Base-by-base conservation (phyloP, 495 filamentous ascomycete species). In the Talaromyces trachyspermus region DNA sequence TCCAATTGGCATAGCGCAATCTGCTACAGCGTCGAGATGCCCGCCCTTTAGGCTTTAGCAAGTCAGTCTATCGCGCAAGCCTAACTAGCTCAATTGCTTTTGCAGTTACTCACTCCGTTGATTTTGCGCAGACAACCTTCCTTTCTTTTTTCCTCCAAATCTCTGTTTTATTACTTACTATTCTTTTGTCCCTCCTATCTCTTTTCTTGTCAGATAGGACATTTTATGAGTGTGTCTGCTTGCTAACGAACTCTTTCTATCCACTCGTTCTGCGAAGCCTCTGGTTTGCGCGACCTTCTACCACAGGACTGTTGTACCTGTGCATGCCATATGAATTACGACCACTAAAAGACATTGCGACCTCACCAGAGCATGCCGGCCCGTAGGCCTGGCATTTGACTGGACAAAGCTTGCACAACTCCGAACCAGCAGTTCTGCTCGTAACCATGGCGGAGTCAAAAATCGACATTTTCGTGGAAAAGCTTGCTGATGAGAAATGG, bases 391-490 rank as follows among this genome's bases (percentile, higher is more conserved):
- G 68, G 70, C 67, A 58, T 46, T 14, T 46, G 44, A 35, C 35
- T 23, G 15, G 18, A 39, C 2, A 26, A 14, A 43, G 26, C 18
- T 30, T 23, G 8, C 44, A 22, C n/a, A 30, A 10, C 26, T 35
- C 23, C 43, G n/a, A 35, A n/a, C 20, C 19, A 29, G 17, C 37
- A 17, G 24, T 38, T 17, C 22, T 41, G 29, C 46, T 49, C 52
- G 53, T 43, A 48, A 59, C 44, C 42, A 74, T 74, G 64, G 20
- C 44, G 9, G 76, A 79, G 56, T 64, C 71, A 49, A 77, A 72
- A 43, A 76, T 79, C 47, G 80, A 84, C 54, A 71, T 73, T 38
- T 83, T 74, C 57, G 75, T 76, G 55, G 70, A 61, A 54, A 79
- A 76, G 65, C 70, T 84, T 48, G 70, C 74, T 38, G 77, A 83